These are phyloP conservation scores for Nepenthes mirabilis DNA, from an alignment of 148 eudicot species.

Conservation along the genomic window DNA sequence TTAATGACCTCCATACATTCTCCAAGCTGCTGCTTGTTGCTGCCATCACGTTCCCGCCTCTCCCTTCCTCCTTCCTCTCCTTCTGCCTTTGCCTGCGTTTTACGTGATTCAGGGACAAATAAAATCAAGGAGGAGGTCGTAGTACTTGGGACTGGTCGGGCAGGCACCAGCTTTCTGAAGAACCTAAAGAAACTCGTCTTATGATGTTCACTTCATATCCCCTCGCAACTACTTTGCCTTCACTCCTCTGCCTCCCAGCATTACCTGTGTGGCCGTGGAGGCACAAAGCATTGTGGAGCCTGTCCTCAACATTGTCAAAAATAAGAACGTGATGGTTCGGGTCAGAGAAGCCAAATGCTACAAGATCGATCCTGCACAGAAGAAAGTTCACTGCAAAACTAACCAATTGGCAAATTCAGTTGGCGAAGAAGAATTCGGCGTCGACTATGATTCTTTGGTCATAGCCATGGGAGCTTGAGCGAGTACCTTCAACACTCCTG, in stretches of 20 bases:
- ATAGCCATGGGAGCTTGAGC: constrained; percentile 47
- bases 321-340: constrained; percentile 26
- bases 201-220: constrained; percentile 52
- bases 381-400: constrained; percentile 35
- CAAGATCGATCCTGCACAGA: constrained; percentile 38
- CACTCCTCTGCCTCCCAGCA: constrained; percentile 63
- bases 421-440: constrained; percentile 29
- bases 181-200: constrained; percentile 5
- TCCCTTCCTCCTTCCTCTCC: too few relatives aligned
- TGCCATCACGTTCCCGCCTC: too few relatives aligned
- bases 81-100: too few relatives aligned
- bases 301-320: constrained; percentile 44
- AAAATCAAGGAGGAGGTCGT: neutral
- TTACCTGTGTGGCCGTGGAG: constrained; percentile 59
- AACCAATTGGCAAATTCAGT: constrained; percentile 16
- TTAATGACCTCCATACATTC: too few relatives aligned
- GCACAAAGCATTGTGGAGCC: constrained; percentile 64
- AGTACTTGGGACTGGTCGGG: constrained; percentile 10
- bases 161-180: constrained; percentile 7
- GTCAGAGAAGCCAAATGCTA: constrained; percentile 52
- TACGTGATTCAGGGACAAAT: too few relatives aligned
- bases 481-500: constrained; percentile 58
- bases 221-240: constrained; percentile 73
- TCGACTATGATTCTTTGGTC: constrained; percentile 51
- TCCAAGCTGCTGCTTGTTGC: too few relatives aligned